Conservation (phyloP, 164 flowering plant genomes). For the Vitis amurensis region DNA sequence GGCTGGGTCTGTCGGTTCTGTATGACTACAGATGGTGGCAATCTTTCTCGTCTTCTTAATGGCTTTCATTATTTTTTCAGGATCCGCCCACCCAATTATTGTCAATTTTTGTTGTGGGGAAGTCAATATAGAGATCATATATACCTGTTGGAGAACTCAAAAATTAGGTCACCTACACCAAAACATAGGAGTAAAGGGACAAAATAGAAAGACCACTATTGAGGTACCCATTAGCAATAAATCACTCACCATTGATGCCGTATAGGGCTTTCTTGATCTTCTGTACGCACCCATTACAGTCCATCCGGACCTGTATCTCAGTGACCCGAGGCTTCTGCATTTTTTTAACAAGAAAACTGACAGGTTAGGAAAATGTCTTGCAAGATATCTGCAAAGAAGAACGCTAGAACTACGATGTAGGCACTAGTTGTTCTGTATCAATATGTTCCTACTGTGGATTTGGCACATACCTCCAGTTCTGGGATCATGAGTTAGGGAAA, state of each 20-base stretch:
- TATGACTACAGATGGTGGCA: conserved; percentile 74
- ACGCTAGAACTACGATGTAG: background rate
- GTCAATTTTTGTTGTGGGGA: conserved; percentile 82
- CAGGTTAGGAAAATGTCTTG: conserved; percentile 1
- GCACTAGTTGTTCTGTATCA: background rate
- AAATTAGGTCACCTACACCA: background rate
- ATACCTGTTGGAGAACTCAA: conserved; percentile 52
- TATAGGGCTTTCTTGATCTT: conserved; percentile 89
- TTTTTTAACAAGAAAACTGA: background rate
- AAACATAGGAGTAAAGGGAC: background rate
- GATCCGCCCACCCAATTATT: conserved; percentile 84
- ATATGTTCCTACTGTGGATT: background rate
- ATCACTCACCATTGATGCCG: conserved; percentile 60
- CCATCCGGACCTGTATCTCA: conserved; percentile 87
- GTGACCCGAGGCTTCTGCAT: conserved; percentile 79
- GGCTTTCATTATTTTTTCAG: conserved; percentile 75
- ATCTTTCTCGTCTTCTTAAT: conserved; percentile 78
- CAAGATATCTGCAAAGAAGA: background rate
- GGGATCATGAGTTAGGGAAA: conserved; percentile 44
- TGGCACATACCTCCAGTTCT: conserved; percentile 52
- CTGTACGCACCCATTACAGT: conserved; percentile 95
- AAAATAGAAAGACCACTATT: background rate
- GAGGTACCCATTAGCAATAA: too few species aligned
- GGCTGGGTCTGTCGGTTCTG: conserved; percentile 37
- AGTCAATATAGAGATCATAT: conserved; percentile 61